A percentile compares a stretch with the other conserved stretches of the same genome.
These are phyloP conservation scores for Aureobasidium sp. DNA, from an alignment of 2,329 filamentous ascomycete genomes.

Conservation along the genomic window DNA sequence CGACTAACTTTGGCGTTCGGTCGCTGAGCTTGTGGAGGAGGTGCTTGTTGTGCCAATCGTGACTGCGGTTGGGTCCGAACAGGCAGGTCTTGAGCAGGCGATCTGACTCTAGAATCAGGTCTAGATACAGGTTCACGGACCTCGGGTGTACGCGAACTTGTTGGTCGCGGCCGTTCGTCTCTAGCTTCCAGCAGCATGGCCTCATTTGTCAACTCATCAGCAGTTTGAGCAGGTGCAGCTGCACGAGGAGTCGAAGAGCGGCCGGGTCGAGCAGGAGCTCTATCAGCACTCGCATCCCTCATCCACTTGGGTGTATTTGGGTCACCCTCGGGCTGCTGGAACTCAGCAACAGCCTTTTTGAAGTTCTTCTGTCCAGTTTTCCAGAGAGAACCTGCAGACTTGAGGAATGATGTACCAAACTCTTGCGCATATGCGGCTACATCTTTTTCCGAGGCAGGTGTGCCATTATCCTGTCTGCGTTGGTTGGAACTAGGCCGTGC, in stretches of 20 bases:
- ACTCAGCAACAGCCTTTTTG: conserved; percentile 84
- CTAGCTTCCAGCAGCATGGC: conserved; percentile 68
- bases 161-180: conserved; percentile 50
- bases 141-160: conserved; percentile 26
- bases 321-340: conserved; percentile 65
- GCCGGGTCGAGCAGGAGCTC: neutral
- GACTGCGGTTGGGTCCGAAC: conserved; percentile 35
- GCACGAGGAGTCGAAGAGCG: conserved; percentile 10
- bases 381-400: conserved; percentile 92
- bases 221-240: conserved; percentile 22
- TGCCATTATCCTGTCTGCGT: conserved; percentile 46
- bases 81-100: conserved; percentile 29
- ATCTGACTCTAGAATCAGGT: conserved; percentile 20
- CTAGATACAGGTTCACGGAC: conserved; percentile 1
- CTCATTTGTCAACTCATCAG: conserved; percentile 41
- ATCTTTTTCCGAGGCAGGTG: conserved; percentile 59
- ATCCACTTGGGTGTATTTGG: conserved; percentile 90
- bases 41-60: conserved; percentile 31
- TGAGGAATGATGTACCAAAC: conserved; percentile 76
- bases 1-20: conserved; percentile 58
- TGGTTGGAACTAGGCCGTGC: conserved; percentile 43
- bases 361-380: conserved; percentile 90
- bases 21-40: conserved; percentile 31
- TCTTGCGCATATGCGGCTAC: conserved; percentile 74
- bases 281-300: conserved; percentile 54